Conservation (phyloP, 2,329 filamentous ascomycete genomes). For the Aspergillus caelatus region DNA sequence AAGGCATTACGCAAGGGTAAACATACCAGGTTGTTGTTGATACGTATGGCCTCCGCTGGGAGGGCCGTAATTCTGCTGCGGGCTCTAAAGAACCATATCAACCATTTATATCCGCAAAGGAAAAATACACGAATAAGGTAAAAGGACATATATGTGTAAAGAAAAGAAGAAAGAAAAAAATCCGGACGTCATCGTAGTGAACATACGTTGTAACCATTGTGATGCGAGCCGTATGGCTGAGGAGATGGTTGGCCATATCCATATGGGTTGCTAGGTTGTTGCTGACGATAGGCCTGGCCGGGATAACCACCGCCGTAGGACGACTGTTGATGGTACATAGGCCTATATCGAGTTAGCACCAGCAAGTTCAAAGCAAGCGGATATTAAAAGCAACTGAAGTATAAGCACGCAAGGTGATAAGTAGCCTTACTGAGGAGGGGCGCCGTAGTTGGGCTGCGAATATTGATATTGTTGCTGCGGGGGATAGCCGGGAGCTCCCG, state of each 20-base stretch:
- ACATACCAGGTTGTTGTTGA: slow-evolving; percentile 44
- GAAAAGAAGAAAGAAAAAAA: background rate
- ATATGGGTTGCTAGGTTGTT: slow-evolving; percentile 46
- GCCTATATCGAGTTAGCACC: slow-evolving; percentile 20
- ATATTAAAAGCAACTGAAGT: background rate
- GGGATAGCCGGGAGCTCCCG: slow-evolving; percentile 59
- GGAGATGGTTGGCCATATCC: slow-evolving; percentile 49
- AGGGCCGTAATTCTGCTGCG: slow-evolving; percentile 36
- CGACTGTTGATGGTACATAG: slow-evolving; percentile 37
- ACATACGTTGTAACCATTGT: slow-evolving; percentile 43
- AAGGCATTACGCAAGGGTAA: background rate
- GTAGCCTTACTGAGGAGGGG: slow-evolving; percentile 41
- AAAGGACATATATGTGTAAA: background rate
- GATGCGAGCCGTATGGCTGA: slow-evolving; percentile 35
- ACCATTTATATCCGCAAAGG: slow-evolving; percentile 1
- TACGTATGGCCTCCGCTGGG: slow-evolving; percentile 42
- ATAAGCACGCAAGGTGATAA: background rate
- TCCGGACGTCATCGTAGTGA: slow-evolving; percentile 5
- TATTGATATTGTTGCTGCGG: slow-evolving; percentile 42
- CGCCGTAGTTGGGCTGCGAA: slow-evolving; percentile 39
- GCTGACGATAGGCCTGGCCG: slow-evolving; percentile 42
- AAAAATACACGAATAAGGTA: background rate
- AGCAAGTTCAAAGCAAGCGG: background rate
- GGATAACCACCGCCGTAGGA: slow-evolving; percentile 42
- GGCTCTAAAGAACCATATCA: slow-evolving; percentile 25